Base-by-base conservation (phyloP, 129 eudicot species). In the Chrysanthemum lavandulifolium region DNA sequence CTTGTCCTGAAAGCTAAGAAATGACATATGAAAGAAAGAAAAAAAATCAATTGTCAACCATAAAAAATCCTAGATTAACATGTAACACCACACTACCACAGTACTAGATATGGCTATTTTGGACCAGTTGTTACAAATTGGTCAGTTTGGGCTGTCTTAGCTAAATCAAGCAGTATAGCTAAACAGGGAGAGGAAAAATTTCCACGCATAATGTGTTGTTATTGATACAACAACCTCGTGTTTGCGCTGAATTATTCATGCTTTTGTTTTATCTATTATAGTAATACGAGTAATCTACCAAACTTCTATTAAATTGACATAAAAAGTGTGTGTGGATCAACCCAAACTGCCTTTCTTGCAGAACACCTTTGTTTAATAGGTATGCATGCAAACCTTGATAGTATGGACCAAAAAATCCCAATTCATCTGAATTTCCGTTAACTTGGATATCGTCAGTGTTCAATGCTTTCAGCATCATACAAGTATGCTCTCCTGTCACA, bases 401-500 rank as follows among this genome's bases (percentile, higher is more conserved):
- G 67, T 60, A 88, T 47, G 89, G 93, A 70, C 85, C 77, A 31
- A 90, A 73, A 68, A 86, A 89, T 5, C 98, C 98, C 83, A 84
- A 81, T 18, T 83, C 82, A 72, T 87, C 88, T 6, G 86, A 78
- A 40, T 31, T 4, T 31, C 71, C 81, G 18, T 67, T 80, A 70
- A 79, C 82, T 85, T 86, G 91, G 51, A 93, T 81, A 61, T 90
- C 97, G 72, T 88, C 94, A 61, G 73, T 84, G 51, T 88, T 80
- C 53, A 94, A 74, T 64, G 96, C 84, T 87, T 80, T 90, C 61
- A 94, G 76, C 64, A 86, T 74, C 99, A 94, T 94, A 78, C 97
- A 94, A 0, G 96, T 86, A 56, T 90, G 91, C 69, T 90, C 99
- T 31, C 99, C 99, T 69, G 97, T 94, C 51, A 94, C 93, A 59